These are phyloP conservation scores for Cytospora piceae DNA, from an alignment of 2,329 filamentous ascomycete species.

Conservation along the genomic window DNA sequence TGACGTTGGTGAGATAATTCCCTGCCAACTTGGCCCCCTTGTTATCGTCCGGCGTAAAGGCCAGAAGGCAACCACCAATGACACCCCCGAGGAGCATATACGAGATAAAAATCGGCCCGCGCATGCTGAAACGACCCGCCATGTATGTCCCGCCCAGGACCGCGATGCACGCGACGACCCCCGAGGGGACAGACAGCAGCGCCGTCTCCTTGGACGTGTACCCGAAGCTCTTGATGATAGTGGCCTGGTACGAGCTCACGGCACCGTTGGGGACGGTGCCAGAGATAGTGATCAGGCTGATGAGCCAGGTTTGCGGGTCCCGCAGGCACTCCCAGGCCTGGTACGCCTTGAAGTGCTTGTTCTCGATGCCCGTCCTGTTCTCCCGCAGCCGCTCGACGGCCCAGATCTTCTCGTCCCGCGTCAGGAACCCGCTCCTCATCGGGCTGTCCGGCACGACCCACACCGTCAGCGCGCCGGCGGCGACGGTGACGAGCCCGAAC, in stretches of 20 bases:
- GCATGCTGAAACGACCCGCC: constrained; percentile 25
- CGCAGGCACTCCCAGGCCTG: constrained; percentile 48
- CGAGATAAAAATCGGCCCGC: constrained; percentile 32
- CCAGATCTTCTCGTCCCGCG: constrained; percentile 29
- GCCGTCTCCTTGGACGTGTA: constrained; percentile 34
- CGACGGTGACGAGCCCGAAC: constrained; percentile 28
- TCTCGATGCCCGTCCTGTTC: constrained; percentile 70
- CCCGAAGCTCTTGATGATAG: constrained; percentile 33
- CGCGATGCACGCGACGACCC: constrained; percentile 39
- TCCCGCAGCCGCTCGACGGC: constrained; percentile 55
- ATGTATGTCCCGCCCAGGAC: constrained; percentile 26
- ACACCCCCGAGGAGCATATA: constrained; percentile 40
- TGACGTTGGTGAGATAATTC: constrained; percentile 45
- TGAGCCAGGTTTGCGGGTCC: constrained; percentile 32
- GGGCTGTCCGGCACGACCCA: constrained; percentile 27
- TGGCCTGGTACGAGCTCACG: constrained; percentile 30
- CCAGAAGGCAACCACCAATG: constrained; percentile 44
- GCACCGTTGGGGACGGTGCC: constrained; percentile 33
- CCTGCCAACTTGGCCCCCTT: constrained; percentile 43
- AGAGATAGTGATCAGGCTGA: constrained; percentile 31
- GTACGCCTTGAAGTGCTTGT: constrained; percentile 68
- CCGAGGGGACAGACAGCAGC: constrained; percentile 44
- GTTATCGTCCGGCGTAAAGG: constrained; percentile 38
- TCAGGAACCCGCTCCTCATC: constrained; percentile 24
- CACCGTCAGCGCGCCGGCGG: constrained; percentile 23